Evolutionary conservation across 345 rosid species (phyloP), one percentile per base, ranked within the genome.

Genomic region (Citrus trifoliata): DNA sequence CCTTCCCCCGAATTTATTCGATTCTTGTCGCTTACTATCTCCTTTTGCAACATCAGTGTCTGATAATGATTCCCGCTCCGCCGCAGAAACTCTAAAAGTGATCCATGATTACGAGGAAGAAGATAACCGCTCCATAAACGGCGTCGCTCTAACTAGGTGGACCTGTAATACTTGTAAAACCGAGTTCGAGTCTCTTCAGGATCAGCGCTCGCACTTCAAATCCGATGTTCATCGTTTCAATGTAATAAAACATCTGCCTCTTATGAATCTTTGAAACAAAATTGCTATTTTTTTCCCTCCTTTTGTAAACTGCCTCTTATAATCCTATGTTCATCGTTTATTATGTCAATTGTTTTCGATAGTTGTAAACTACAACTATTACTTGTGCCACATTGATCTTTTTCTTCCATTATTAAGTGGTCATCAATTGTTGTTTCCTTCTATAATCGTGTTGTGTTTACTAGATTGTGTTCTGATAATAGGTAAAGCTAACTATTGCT

Each of bases 121-220:
- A 64, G 86, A 81, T 46, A 81, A 67, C 37, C 75, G 25, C 79
- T 65, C 83, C 55, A 82, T 63, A 58, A 82, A 73, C 70, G 89
- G 76, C 53, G 83, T 72, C 27, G 74, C 68, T 74, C 65, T 88
- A 56, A 83, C 84, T 60, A 84, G 98, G 81, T 96, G 94, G 97
- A 96, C 98, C 30, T 96, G 99, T 86, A 89, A 92, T 77, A 90
- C 90, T 71, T 96, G 99, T 85, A 84, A 85, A 86, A 88, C 85
- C 35, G 99, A 90, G 82, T 94, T 96, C 83, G 88, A 88, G 25
- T 94, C 94, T 67, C 98, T 92, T 64, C 90, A 76, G 71, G 95
- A 93, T 70, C 98, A 95, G 83, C 98, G 98, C 77, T 85, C 87
- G 24, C 98, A 95, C 78, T 95, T 95, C 90, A 93, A 93, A 74